Conservation (phyloP, 2,329 filamentous ascomycete species). For the Myriosclerotinia duriaeana region DNA sequence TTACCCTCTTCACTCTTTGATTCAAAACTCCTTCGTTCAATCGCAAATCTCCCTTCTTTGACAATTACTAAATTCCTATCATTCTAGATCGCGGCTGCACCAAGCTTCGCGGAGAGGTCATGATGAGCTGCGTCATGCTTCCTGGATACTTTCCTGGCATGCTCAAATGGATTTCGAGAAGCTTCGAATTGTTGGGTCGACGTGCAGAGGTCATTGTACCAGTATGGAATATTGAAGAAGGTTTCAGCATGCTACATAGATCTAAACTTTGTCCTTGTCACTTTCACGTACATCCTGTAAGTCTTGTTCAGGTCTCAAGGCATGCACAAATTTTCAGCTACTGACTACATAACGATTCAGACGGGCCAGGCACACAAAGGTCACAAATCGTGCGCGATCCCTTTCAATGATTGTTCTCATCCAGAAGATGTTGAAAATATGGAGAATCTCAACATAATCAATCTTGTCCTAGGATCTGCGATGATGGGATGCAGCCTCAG, state of each 20-base stretch:
- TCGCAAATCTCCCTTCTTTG: neutral
- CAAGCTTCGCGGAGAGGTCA: conserved; percentile 26
- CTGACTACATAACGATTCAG: neutral
- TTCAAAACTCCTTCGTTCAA: neutral
- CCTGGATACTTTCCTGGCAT: conserved; percentile 27
- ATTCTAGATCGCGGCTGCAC: conserved; percentile 26
- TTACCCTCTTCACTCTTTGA: neutral
- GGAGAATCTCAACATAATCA: neutral
- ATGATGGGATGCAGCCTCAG: neutral
- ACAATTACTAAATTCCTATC: neutral
- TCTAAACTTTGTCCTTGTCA: conserved; percentile 25
- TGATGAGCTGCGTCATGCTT: conserved; percentile 20
- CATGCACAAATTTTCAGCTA: neutral
- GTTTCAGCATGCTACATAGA: conserved; percentile 27
- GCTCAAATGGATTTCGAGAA: conserved; percentile 30
- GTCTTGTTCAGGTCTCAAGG: neutral
- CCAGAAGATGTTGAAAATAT: conserved; percentile 12
- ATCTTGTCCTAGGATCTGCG: neutral
- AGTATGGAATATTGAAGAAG: conserved; percentile 10
- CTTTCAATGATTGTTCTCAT: conserved; percentile 14
- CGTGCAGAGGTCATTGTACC: conserved; percentile 22
- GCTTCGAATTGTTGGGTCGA: conserved; percentile 26
- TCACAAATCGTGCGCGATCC: conserved; percentile 20
- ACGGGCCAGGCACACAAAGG: conserved; percentile 22
- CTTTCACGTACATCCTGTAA: conserved; percentile 26